phyloP scores from a whole-genome alignment of 441 rosid species.

The Omphalea diandra region DNA sequence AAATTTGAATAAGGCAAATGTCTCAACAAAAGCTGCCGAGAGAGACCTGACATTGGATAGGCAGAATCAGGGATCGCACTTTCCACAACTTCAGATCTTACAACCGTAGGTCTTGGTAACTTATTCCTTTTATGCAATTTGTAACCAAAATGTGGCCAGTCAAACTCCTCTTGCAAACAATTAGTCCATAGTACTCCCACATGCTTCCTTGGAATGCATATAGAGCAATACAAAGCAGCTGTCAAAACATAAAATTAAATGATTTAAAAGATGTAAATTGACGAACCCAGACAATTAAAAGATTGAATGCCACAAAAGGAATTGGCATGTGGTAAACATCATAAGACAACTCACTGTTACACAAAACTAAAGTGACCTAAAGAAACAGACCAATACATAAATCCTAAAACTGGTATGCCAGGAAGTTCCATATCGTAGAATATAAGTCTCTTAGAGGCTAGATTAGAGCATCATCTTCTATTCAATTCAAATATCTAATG shows the following conservation, averaged over 20 bases:
- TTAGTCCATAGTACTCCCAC: slow-evolving; percentile 26
- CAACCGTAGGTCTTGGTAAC: slow-evolving; percentile 33
- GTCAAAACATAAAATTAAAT: slow-evolving; percentile 22
- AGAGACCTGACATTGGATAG: slow-evolving; percentile 57
- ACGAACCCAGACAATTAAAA: neutral
- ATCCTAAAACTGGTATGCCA: neutral
- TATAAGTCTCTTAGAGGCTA: neutral
- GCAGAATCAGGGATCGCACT: slow-evolving; percentile 49
- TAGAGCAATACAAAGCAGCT: slow-evolving; percentile 41
- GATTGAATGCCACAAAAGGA: neutral
- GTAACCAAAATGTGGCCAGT: slow-evolving; percentile 25
- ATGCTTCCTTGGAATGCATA: slow-evolving; percentile 34
- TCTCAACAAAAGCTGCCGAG: slow-evolving; percentile 14
- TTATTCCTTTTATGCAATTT: slow-evolving; percentile 32
- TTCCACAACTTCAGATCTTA: slow-evolving; percentile 67
- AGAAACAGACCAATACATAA: neutral
- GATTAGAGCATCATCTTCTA: neutral
- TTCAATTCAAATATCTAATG: neutral
- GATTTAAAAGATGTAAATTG: neutral
- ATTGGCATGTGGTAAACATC: too few species aligned
- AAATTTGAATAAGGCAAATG: neutral
- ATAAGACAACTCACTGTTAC: neutral
- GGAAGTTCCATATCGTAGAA: neutral
- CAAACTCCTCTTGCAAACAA: slow-evolving; percentile 29
- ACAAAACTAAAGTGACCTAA: too few species aligned